Conservation (phyloP, 768 basidiomycete species). For the Botryobasidium botryosum region DNA sequence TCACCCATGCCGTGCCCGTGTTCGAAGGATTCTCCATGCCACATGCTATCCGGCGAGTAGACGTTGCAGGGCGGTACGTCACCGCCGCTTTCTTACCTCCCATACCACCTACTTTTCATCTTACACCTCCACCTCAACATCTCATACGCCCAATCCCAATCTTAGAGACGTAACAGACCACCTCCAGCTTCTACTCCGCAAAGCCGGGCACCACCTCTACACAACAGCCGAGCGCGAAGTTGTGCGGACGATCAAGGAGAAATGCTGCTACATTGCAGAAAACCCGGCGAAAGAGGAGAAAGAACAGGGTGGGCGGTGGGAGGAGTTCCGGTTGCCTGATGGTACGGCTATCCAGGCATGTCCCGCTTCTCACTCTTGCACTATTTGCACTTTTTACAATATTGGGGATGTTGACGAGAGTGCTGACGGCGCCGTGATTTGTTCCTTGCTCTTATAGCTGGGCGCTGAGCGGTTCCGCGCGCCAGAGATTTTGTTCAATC, state of each 20-base stretch:
- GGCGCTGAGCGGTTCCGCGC: constrained; percentile 91
- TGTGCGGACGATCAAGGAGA: constrained; percentile 95
- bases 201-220: constrained; percentile 86
- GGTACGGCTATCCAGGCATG: constrained; percentile 81
- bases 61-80: constrained; percentile 81
- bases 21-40: constrained; percentile 99
- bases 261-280: constrained; percentile 86
- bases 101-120: too few relatives aligned
- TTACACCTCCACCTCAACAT: too few relatives aligned
- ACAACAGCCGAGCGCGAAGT: constrained; percentile 96
- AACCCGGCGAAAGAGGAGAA: constrained; percentile 77
- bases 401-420: constrained; percentile 5
- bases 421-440: constrained; percentile 8
- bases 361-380: constrained; percentile 4
- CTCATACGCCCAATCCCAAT: not conserved
- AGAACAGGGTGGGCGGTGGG: constrained; percentile 35
- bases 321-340: constrained; percentile 88
- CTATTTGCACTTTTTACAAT: not conserved
- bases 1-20: constrained; percentile 96
- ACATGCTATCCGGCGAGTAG: constrained; percentile 89
- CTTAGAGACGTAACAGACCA: constrained; percentile 90
- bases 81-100: constrained; percentile 1
- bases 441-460: constrained; percentile 34
- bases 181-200: constrained; percentile 82
- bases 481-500: constrained; percentile 95